Base-by-base conservation (phyloP, 495 filamentous ascomycete species). In the Penicillium odoratum region DNA sequence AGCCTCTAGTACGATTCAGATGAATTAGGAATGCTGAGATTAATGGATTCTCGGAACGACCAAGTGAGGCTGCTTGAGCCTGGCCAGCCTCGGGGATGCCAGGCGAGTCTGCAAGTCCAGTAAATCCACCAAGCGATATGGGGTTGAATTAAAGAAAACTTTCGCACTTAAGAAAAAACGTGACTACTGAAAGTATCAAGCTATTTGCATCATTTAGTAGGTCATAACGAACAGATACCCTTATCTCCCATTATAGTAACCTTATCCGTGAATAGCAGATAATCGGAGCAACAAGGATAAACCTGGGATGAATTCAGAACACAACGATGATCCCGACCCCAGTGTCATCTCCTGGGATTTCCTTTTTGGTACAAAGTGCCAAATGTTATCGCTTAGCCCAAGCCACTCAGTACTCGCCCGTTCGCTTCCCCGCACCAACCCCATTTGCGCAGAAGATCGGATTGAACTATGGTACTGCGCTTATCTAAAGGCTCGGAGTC, bases 381-480 rank as follows among this genome's bases (percentile, higher is more conserved):
- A 48, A 43, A n/a, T 48, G 11, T 45, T 57, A 57, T 61, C 51
- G 45, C 25, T 15, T 31, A 43, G 18, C 28, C 16, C 50, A 53
- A 46, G 42, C 58, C 42, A 56, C 42, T 56, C 52, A 56, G 30
- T 48, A 33, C 36, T 21, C 21, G 28, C 21, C 51, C 34, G 29
- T 49, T 56, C 48, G 26, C 1, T 58, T 58, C 59, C 59, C 59
- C 55, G 59, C 59, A 62, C 59, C 38, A 40, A 25, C 31, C 45
- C 26, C 40, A 31, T 40, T 40, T 15, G 38, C 38, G 38, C 13
- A 18, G 4, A n/a, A 51, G 36, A 58, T 29, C 49, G 2, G 21
- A 21, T 21, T 21, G 21, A 21, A 2, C 21, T 21, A 1, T 21
- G 21, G 21, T 21, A 40, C 26, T 31, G 8, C 21, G 21, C 21